Evolutionary conservation across 2,329 filamentous ascomycete genomes (phyloP).

Genomic region (Teratosphaeria zuluensis): DNA sequence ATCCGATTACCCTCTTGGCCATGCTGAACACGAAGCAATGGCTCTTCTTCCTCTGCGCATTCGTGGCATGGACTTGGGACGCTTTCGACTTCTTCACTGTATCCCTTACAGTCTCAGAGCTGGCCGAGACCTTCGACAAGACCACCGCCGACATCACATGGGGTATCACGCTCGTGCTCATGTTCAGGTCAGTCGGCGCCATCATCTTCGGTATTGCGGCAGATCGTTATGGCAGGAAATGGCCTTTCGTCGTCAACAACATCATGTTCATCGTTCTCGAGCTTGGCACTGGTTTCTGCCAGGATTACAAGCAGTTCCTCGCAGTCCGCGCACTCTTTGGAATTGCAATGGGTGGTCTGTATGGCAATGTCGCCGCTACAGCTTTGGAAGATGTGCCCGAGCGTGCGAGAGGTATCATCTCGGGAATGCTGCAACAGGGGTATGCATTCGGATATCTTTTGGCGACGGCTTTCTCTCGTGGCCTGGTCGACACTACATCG

Average conservation of each 20-base stretch:
- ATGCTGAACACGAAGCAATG: slow-evolving; percentile 47
- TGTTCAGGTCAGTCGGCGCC: slow-evolving; percentile 51
- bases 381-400: slow-evolving; percentile 53
- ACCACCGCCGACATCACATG: slow-evolving; percentile 51
- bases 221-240: slow-evolving; percentile 26
- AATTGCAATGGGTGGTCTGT: slow-evolving; percentile 55
- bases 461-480: slow-evolving; percentile 35
- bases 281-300: slow-evolving; percentile 50
- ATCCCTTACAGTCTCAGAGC: slow-evolving; percentile 44
- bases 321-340: slow-evolving; percentile 52
- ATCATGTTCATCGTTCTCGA: slow-evolving; percentile 52
- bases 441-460: slow-evolving; percentile 58
- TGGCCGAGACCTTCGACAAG: slow-evolving; percentile 45
- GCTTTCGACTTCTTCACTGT: slow-evolving; percentile 56
- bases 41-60: slow-evolving; percentile 44
- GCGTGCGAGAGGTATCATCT: slow-evolving; percentile 49
- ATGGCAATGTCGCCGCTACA: slow-evolving; percentile 53
- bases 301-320: slow-evolving; percentile 49
- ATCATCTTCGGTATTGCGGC: slow-evolving; percentile 43
- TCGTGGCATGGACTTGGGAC: slow-evolving; percentile 45
- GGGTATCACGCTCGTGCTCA: slow-evolving; percentile 47
- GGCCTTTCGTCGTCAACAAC: slow-evolving; percentile 51
- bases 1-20: slow-evolving; percentile 43
- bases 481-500: slow-evolving; percentile 63
- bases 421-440: slow-evolving; percentile 52